phyloP scores from a whole-genome alignment of 2,329 filamentous ascomycete species.

The Truncatella angustata region DNA sequence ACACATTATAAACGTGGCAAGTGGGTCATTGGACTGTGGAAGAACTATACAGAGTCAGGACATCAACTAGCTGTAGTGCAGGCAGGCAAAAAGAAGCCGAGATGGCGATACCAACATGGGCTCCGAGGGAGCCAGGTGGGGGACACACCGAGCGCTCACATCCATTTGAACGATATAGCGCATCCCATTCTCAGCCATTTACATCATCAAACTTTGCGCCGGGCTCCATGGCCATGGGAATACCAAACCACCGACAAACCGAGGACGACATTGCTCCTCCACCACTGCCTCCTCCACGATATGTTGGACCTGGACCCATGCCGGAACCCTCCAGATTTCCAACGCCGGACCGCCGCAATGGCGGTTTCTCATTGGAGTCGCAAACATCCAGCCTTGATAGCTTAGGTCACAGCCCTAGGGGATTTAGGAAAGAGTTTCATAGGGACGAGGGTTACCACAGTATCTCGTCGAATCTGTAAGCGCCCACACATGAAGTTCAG shows the following conservation, averaged over 20 bases:
- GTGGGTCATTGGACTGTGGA: background rate
- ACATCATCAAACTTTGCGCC: slow-evolving; percentile 26
- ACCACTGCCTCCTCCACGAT: slow-evolving; percentile 33
- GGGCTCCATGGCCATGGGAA: slow-evolving; percentile 34
- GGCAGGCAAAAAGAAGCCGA: slow-evolving; percentile 7
- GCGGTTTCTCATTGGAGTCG: background rate
- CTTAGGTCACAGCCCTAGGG: slow-evolving; percentile 22
- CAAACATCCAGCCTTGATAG: slow-evolving; percentile 22
- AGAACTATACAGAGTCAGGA: background rate
- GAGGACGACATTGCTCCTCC: slow-evolving; percentile 32
- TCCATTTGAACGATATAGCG: slow-evolving; percentile 22
- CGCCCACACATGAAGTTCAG: too few species aligned
- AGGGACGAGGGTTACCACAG: slow-evolving; percentile 33
- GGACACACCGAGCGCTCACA: slow-evolving; percentile 25
- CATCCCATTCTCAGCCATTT: slow-evolving; percentile 20
- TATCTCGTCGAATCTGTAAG: slow-evolving; percentile 27
- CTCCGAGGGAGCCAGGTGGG: slow-evolving; percentile 28
- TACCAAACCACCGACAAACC: slow-evolving; percentile 30
- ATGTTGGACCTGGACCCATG: slow-evolving; percentile 21
- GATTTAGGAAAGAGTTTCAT: slow-evolving; percentile 19
- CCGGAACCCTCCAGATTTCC: slow-evolving; percentile 12
- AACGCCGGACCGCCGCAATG: background rate
- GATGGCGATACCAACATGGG: slow-evolving; percentile 29
- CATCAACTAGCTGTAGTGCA: background rate
- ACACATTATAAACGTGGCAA: slow-evolving; percentile 1